These are phyloP conservation scores for Suillus brevipes DNA, from an alignment of 768 basidiomycete species.

Conservation along the genomic window DNA sequence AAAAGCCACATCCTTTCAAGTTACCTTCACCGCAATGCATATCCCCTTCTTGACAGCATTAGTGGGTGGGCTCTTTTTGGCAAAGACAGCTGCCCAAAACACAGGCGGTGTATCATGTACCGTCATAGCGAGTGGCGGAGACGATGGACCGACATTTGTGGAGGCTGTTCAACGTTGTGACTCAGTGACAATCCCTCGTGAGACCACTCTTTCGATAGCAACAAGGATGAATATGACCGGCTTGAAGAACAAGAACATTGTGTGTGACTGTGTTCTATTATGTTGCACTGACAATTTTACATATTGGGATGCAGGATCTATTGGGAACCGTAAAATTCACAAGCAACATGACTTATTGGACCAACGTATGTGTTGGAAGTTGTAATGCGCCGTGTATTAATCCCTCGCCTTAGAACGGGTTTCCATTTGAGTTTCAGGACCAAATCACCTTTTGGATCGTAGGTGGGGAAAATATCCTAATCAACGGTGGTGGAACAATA, in stretches of 20 bases:
- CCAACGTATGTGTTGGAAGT: slow-evolving; percentile 35
- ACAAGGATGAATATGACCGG: slow-evolving; percentile 57
- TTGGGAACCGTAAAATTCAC: slow-evolving; percentile 53
- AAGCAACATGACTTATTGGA: slow-evolving; percentile 55
- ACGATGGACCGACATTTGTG: slow-evolving; percentile 52
- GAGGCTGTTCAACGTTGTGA: slow-evolving; percentile 42
- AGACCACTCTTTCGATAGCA: slow-evolving; percentile 50
- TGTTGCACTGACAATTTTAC: neutral
- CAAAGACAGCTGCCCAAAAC: neutral
- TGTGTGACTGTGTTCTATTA: slow-evolving; percentile 23
- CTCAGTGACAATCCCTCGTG: slow-evolving; percentile 44
- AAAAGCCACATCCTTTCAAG: neutral
- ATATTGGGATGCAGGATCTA: slow-evolving; percentile 38
- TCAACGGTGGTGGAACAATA: slow-evolving; percentile 63
- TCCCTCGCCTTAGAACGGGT: slow-evolving; percentile 41
- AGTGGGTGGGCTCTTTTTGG: neutral
- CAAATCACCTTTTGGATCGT: slow-evolving; percentile 57
- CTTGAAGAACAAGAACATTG: slow-evolving; percentile 48
- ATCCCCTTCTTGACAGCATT: neutral
- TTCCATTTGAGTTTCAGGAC: slow-evolving; percentile 53
- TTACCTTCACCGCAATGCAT: neutral
- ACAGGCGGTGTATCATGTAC: slow-evolving; percentile 36
- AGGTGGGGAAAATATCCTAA: slow-evolving; percentile 46
- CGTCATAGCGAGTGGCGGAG: slow-evolving; percentile 44
- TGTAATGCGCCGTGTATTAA: neutral